Evolutionary conservation across 1,284 basidiomycete species (phyloP), one percentile per base, ranked within the genome.

Genomic region (Pulveroboletus sp.): DNA sequence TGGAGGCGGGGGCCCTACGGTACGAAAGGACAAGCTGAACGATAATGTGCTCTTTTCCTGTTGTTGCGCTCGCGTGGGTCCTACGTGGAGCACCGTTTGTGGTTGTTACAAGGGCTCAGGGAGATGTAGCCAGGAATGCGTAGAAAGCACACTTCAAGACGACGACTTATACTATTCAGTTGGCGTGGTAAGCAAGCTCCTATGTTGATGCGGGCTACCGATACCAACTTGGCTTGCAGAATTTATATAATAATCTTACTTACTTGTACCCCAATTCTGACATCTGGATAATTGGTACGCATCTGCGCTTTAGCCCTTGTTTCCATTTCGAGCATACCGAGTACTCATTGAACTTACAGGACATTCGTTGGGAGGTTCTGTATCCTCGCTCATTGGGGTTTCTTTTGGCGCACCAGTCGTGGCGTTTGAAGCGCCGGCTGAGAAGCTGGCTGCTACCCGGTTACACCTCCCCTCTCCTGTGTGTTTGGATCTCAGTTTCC

Each of bases 11-110:
- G 73, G 83, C 4, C 81, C 84, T 9, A 84, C 83, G 5, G 77
- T 76, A 49, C 75, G 73, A 60, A 83, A 79, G 64, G 94, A 96
- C 77, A 94, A 93, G 76, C 75, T 87, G 44, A 96, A 95, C 67
- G 94, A 95, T 71, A 96, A 96, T 65, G 75, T 93, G 36, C 74
- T 96, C 24, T 95, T 95, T 75, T 94, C 91, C 1, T 96, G 94
- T 74, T 96, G 94, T 72, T 96, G 93, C 67, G 92, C 92, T 2
- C 79, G 89, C 18, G 91, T 96, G 20, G 90, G 89, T 54, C 88
- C 90, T 58, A 89, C 91, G 0, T 95, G 92, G 93, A 77, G 81
- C 28, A 81, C 92, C 0, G 93, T 95, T 1, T 96, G 94, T 71
- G 87, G 86, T 61, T 96, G 94, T 72, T 89, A 87, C 68, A 74